Conservation (phyloP, 176 grass and related monocot species). For the Alloteropsis semialata region DNA sequence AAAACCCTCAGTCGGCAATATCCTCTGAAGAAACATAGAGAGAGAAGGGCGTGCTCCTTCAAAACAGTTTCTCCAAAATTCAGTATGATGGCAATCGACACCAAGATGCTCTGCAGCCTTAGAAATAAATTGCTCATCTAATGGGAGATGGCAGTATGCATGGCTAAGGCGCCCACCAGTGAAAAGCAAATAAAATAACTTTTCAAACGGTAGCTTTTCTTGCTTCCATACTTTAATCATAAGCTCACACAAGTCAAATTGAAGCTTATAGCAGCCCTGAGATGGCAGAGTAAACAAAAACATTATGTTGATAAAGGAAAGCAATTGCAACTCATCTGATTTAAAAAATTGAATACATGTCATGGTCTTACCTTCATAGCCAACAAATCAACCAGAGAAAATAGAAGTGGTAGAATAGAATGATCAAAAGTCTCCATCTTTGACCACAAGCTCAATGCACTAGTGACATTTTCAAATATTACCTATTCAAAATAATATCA, state of each 20-base stretch:
- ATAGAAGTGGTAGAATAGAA: conserved; percentile 62
- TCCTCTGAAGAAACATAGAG: conserved; percentile 63
- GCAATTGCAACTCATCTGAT: neutral
- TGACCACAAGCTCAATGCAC: conserved; percentile 54
- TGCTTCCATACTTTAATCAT: conserved; percentile 56
- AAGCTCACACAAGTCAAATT: conserved; percentile 71
- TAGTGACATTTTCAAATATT: conserved; percentile 46
- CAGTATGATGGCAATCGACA: conserved; percentile 36
- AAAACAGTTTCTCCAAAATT: conserved; percentile 74
- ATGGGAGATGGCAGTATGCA: conserved; percentile 62
- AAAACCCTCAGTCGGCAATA: conserved; percentile 41
- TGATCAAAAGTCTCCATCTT: conserved; percentile 26
- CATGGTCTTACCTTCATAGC: conserved; percentile 58
- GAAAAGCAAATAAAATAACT: conserved; percentile 56
- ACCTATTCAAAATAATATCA: conserved; percentile 47
- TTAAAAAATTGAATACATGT: neutral
- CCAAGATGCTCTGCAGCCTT: conserved; percentile 41
- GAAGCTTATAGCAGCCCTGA: conserved; percentile 77
- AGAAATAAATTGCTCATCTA: conserved; percentile 60
- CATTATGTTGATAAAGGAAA: conserved; percentile 33
- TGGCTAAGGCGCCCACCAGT: conserved; percentile 66
- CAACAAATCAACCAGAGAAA: conserved; percentile 79
- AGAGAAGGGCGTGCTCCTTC: conserved; percentile 49
- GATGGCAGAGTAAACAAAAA: conserved; percentile 19
- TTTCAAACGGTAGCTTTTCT: conserved; percentile 59